Percentiles rank a stretch among this genome's conserved stretches.
Evolutionary conservation across 176 grass and related monocot species (phyloP).

Genomic region (Carex littledalei): DNA sequence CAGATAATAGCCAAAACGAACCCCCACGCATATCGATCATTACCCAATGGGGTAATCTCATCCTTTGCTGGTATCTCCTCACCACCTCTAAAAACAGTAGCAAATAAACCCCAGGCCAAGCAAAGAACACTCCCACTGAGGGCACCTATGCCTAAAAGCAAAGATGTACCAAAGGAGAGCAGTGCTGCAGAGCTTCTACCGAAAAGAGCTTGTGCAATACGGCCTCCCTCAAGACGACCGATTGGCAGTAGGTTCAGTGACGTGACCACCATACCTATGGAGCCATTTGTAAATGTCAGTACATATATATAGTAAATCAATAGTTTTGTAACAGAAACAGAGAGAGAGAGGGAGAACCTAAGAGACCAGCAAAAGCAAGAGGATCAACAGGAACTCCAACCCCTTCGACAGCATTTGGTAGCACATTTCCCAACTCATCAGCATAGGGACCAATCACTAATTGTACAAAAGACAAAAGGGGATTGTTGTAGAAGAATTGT

Average conservation of each 20-base stretch:
- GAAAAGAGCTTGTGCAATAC: conserved; percentile 76
- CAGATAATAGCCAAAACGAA: conserved; percentile 59
- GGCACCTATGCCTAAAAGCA: conserved; percentile 52
- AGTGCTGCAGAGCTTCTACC: conserved; percentile 55
- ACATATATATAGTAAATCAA: background rate
- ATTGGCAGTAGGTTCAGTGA: conserved; percentile 83
- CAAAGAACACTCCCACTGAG: conserved; percentile 87
- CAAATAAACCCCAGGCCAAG: conserved; percentile 86
- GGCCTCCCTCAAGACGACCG: conserved; percentile 78
- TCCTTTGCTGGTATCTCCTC: conserved; percentile 92
- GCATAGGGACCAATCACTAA: conserved; percentile 85
- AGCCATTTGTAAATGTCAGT: background rate
- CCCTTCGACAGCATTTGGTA: conserved; percentile 95
- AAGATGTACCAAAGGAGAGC: conserved; percentile 63
- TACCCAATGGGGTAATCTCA: conserved; percentile 72
- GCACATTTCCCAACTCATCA: conserved; percentile 96
- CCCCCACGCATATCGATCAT: conserved; percentile 58
- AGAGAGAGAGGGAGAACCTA: conserved; percentile 28
- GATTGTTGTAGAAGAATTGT: conserved; percentile 98
- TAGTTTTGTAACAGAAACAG: background rate
- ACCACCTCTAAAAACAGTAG: conserved; percentile 82
- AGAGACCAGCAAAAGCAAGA: conserved; percentile 90
- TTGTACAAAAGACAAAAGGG: conserved; percentile 93
- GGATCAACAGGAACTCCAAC: conserved; percentile 93
- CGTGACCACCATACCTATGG: conserved; percentile 78